Evolutionary conservation across 2,329 filamentous ascomycete genomes (phyloP), one percentile per base, ranked within the genome.

Genomic region (Verticillium longisporum): DNA sequence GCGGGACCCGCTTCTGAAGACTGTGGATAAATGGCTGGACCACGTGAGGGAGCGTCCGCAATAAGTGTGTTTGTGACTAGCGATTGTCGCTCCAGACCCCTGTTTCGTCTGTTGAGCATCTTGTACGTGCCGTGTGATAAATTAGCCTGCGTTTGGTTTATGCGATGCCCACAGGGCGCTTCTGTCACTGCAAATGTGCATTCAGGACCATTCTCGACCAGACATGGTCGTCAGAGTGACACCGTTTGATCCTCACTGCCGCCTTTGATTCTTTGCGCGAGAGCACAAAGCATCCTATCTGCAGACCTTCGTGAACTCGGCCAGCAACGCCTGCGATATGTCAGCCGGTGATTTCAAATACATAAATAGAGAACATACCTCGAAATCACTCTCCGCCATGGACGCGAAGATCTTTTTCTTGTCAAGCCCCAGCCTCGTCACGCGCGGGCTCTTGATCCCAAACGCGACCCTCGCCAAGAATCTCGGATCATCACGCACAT

Each of bases 391-490:
- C 61, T 84, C 77, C 32, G 76, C 78, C 73, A 87, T 76, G 4
- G 79, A 83, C 55, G 78, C 79, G 67, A 85, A 87, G 0, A 81
- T 75, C 0, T 62, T 37, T 7, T 69, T 69, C 58, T 73, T 80
- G 13, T 77, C 73, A 36, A 87, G 65, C 67, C 79, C 83, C 59
- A 84, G 68, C 41, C 73, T 69, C 5, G 71, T 76, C 0, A 85
- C 76, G 1, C 84, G 72, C 0, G 85, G 86, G 65, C 83, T 88
- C 55, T 74, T 76, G 67, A 88, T 87, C 0, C 86, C 86, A 68
- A 87, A 88, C 0, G 84, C 85, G 4, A 88, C 72, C 21, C 82
- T 77, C 0, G 86, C 83, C 33, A 88, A 72, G 64, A 86, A 82
- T 13, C 85, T 71, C 2, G 85, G 76, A 67, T 88, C 85, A 56